phyloP scores from a whole-genome alignment of 352 stramenopile genomes.

The Aphanomyces cochlioides region DNA sequence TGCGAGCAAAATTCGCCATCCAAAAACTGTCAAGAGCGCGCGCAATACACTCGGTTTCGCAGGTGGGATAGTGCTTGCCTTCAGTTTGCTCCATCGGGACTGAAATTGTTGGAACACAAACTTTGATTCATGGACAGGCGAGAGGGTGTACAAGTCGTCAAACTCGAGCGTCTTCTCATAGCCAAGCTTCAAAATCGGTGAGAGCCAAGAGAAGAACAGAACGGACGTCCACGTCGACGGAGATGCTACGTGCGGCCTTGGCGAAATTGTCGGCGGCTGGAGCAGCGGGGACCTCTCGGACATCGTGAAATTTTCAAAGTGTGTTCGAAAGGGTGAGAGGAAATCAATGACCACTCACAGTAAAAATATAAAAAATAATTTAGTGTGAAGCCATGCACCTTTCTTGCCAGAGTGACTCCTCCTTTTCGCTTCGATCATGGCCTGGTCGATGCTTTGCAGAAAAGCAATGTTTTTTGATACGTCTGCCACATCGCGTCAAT shows the following conservation, averaged over 20 bases:
- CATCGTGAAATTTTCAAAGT: background rate
- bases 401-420: too few species aligned
- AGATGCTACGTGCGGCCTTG: background rate
- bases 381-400: too few species aligned
- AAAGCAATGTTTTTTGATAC: too few species aligned
- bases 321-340: too few species aligned
- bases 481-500: too few species aligned
- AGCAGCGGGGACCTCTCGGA: background rate
- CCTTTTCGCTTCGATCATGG: too few species aligned
- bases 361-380: too few species aligned
- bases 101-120: background rate
- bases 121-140: background rate
- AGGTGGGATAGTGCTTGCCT: background rate
- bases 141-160: constrained; percentile 10
- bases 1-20: constrained; percentile 56
- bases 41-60: constrained; percentile 3
- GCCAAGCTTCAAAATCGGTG: constrained; percentile 2
- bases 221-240: background rate
- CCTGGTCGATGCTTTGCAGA: too few species aligned
- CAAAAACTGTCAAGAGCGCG: constrained; percentile 45
- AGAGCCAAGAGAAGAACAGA: constrained; percentile 14
- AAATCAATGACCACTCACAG: too few species aligned
- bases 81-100: background rate
- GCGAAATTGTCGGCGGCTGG: background rate
- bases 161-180: constrained; percentile 7